Percentiles rank a stretch among this genome's conserved stretches.
phyloP scores from a whole-genome alignment of 164 flowering plant species.

The Chimonanthus salicifolius region DNA sequence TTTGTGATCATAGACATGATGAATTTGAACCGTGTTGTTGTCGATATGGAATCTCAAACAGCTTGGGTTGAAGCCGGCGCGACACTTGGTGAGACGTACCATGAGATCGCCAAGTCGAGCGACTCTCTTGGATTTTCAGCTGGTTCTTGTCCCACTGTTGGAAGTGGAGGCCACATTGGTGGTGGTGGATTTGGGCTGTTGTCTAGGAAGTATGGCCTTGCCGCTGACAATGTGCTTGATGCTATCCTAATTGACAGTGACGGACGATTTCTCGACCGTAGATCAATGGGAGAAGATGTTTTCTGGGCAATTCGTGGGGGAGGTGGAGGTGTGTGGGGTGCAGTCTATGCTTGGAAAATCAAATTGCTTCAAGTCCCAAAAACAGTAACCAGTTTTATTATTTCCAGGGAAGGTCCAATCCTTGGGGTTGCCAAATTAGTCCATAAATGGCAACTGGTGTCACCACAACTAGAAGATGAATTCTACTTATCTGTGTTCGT shows the following conservation, averaged over 20 bases:
- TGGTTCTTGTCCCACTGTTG: conserved; percentile 30
- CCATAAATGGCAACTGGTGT: conserved; percentile 22
- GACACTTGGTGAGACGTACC: conserved; percentile 27
- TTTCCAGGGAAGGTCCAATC: conserved; percentile 13
- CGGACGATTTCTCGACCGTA: conserved; percentile 14
- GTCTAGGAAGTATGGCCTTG: conserved; percentile 28
- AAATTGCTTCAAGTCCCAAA: conserved; percentile 13
- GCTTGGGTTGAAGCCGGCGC: conserved; percentile 33
- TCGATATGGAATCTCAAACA: conserved; percentile 15
- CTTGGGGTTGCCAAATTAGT: conserved; percentile 12
- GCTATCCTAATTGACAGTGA: conserved; percentile 18
- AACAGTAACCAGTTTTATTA: conserved; percentile 10
- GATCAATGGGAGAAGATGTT: conserved; percentile 24
- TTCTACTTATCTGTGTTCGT: conserved; percentile 19
- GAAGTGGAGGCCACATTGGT: conserved; percentile 26
- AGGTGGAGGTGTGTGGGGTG: conserved; percentile 21
- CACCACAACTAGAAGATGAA: conserved; percentile 7
- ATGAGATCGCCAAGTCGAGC: conserved; percentile 18
- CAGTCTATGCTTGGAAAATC: conserved; percentile 25
- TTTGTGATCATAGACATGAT: conserved; percentile 28
- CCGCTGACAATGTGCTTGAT: conserved; percentile 27
- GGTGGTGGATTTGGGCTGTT: conserved; percentile 32
- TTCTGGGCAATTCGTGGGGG: conserved; percentile 30
- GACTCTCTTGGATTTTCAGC: conserved; percentile 23
- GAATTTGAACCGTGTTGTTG: conserved; percentile 19